These are phyloP conservation scores for Acanthamoeba pearcei DNA, from an alignment of 208 protist species.

Conservation along the genomic window DNA sequence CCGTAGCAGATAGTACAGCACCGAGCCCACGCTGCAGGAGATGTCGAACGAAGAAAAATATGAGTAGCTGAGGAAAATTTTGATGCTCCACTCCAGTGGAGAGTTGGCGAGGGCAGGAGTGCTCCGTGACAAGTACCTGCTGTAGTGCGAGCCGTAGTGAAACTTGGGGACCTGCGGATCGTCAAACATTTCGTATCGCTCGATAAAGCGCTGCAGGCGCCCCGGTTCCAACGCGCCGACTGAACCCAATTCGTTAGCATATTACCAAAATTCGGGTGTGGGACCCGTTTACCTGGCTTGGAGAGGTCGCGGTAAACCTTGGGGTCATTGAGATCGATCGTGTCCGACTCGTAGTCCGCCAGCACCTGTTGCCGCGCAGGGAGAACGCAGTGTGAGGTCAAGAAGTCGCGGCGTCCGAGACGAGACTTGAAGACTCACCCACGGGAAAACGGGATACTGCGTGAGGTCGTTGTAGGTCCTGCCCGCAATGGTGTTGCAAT, in stretches of 20 bases:
- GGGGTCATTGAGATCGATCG: constrained; percentile 93
- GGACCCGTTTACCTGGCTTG: constrained; percentile 93
- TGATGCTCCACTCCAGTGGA: neutral
- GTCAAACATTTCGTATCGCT: constrained; percentile 69
- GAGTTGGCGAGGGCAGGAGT: neutral
- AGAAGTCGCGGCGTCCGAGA: neutral
- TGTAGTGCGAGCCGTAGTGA: constrained; percentile 97
- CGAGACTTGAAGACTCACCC: constrained; percentile 89
- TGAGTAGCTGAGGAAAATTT: neutral
- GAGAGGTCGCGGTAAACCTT: constrained; percentile 96
- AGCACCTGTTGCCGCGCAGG: constrained; percentile 82
- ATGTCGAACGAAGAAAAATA: constrained; percentile 94
- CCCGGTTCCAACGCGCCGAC: constrained; percentile 77
- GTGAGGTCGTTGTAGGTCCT: constrained; percentile 96
- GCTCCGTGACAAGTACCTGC: constrained; percentile 89
- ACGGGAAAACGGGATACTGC: constrained; percentile 99
- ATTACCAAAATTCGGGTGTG: too few relatives aligned
- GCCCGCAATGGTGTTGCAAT: constrained; percentile 97
- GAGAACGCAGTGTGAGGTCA: constrained; percentile 84
- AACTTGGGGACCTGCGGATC: constrained; percentile 82
- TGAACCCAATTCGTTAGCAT: constrained; percentile 84
- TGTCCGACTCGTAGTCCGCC: constrained; percentile 95
- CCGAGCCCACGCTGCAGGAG: constrained; percentile 93
- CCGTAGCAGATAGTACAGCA: constrained; percentile 97
- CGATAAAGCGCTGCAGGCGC: constrained; percentile 19